A percentile compares a stretch with the other conserved stretches of the same genome.
These are phyloP conservation scores for Citrus trifoliata DNA, from an alignment of 345 rosid genomes.

Conservation along the genomic window DNA sequence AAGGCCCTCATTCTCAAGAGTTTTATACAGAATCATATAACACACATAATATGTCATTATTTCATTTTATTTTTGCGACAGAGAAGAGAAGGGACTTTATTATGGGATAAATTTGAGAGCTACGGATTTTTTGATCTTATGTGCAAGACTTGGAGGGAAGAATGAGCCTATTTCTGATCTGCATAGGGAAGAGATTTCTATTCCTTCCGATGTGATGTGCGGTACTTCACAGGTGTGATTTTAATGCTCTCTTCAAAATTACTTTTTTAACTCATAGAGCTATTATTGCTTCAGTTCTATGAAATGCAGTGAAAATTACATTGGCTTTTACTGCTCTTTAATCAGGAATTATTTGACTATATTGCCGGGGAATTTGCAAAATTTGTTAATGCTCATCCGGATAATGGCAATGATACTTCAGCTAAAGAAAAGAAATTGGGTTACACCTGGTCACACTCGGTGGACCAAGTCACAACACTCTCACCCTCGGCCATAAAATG, in stretches of 20 bases:
- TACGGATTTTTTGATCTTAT: constrained; percentile 34
- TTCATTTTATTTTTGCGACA: neutral
- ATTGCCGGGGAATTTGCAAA: constrained; percentile 46
- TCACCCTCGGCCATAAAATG: constrained; percentile 37
- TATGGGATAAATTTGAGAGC: constrained; percentile 58
- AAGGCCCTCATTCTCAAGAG: neutral
- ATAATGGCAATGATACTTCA: constrained; percentile 9
- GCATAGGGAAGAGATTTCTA: constrained; percentile 42
- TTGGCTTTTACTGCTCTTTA: neutral
- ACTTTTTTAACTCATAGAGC: neutral
- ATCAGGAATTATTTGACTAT: constrained; percentile 42
- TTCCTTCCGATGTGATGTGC: constrained; percentile 34
- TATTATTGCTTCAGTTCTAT: no score
- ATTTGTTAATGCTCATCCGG: constrained; percentile 35
- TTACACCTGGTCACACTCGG: constrained; percentile 39
- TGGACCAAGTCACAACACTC: constrained; percentile 31
- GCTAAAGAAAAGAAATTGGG: constrained; percentile 33
- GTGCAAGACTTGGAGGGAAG: constrained; percentile 49
- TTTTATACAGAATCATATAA: no score
- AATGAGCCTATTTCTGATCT: constrained; percentile 49
- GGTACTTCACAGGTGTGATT: constrained; percentile 41
- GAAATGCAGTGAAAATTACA: neutral
- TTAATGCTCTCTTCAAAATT: neutral
- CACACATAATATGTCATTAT: neutral
- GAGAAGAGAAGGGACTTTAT: constrained; percentile 56